Base-by-base conservation (phyloP, 2,329 filamentous ascomycete species). In the Aspergillus ibericus region DNA sequence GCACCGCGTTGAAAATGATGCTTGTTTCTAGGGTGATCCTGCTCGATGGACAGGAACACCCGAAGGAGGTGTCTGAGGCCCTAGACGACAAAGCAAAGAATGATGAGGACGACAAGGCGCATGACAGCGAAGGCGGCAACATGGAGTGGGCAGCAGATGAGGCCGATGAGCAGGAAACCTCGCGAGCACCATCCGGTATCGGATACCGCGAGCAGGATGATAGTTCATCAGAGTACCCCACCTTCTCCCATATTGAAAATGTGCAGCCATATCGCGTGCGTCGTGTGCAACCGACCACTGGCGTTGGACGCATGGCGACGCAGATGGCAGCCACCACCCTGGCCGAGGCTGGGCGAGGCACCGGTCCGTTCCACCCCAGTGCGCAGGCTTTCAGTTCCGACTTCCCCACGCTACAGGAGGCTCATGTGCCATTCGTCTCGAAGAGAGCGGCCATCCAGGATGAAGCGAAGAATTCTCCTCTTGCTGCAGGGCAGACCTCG, bases 1-100 rank as follows among this genome's bases (percentile, higher is more conserved):
- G 58, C 36, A 60, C 62, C 34, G 66, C 72, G 1, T 51, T 74
- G 51, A 64, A 59, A 42, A 72, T 72, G 66, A 66, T 72, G 63
- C 53, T 64, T 1, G 42, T 68, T 7, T 62, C 68, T 7, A 69
- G 72, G 4, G 64, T 67, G 6, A 48, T 75, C n/a, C 57, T 75
- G 10, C 53, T 74, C n/a, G 68, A 72, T n/a, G 67, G 70, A 27
- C 56, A 59, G 13, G 61, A 70, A 49, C 68, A 64, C 34, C 36
- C 25, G 44, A 18, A 25, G 44, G 10, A 29, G 42, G 15, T 12
- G 8, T 3, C 29, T 9, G 29, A 32, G 29, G 29, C 4, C 29
- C 29, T 10, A 32, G 29, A 32, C 29, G 29, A 32, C 29, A 32
- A 32, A 9, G 29, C 7, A 9, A 32, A 32, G 29, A 32, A 10